Evolutionary conservation across 495 filamentous ascomycete species (phyloP), one percentile per base, ranked within the genome.

Genomic region (Penicillium malachiteum): DNA sequence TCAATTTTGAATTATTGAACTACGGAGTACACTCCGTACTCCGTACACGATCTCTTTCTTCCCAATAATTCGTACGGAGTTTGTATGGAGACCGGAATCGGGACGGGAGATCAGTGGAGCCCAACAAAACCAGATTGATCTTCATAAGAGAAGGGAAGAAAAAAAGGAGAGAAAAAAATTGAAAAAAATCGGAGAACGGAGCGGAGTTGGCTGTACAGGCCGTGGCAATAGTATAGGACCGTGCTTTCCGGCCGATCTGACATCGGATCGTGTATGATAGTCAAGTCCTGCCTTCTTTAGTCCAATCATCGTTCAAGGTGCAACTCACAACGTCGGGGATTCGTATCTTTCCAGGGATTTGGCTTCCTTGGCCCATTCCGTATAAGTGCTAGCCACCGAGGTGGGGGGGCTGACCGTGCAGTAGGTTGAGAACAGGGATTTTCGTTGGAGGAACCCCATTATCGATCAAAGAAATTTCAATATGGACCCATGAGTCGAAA

Each of bases 31-130:
- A 26, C 21, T 26, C 2, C 21, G 21, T 26, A 26, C 21, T 26
- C 21, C 21, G 21, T 26, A 26, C 21, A 26, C 2, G 4, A 26
- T 26, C 21, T 4, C 21, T 26, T 26, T 4, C 21, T 26, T 26
- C 21, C 4, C 21, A 26, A 26, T 26, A 26, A 26, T 26, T 26
- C 21, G 21, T 26, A 37, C 47, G 47, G 48, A 38, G 10, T 21
- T 21, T 3, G 35, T 12, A n/a, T 26, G n/a, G 43, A 50, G 58
- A 62, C 60, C 63, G 65, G 70, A 57, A 67, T 21, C 60, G 55
- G 72, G 51, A 65, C 56, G 68, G 70, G 54, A 71, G 72, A 75
- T 73, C 72, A 75, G 70, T 75, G 72, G 70, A 56, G 55, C 33
- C 42, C 42, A 26, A 48, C 39, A 38, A 33, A 54, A 48, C 21